Evolutionary conservation across 805 yeast genomes (phyloP), one percentile per base, ranked within the genome.

Genomic region (Jamesozyma lodderae): DNA sequence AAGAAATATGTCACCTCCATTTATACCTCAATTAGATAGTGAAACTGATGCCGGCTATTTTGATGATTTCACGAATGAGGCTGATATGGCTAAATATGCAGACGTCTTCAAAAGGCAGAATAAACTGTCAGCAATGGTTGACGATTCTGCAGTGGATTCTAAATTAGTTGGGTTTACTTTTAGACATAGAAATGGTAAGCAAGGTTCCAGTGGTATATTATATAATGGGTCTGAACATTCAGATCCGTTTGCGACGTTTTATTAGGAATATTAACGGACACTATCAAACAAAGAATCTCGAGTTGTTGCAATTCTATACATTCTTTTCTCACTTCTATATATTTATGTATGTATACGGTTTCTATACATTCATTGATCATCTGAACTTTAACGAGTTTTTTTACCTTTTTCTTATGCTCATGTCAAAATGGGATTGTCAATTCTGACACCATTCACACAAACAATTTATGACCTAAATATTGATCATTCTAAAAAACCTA

Each of bases 31-130:
- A 52, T 70, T 92, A 46, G 97, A 92, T 57, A 84, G 87, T 43
- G 99, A 92, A 53, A 92, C 87, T 45, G 99, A 92, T 64, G 97
- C 97, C 0, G 99, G 99, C 1, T 92, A 92, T 64, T 92, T 92
- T 58, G 99, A 92, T 63, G 98, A 92, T 61, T 92, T 92, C 60
- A 85, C 85, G 42, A 92, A 87, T 60, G 97, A 90, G 59, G 87
- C 83, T 33, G 95, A 90, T 59, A 87, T 92, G 97, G 92, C 90
- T 44, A 88, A 92, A 60, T 92, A 92, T 66, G 90, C 92, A 53
- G 98, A 92, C 53, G 98, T 92, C 11, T 79, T 92, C 69, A 94
- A 90, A 46, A 82, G 95, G 64, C 86, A 86, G 52, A 96, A 88
- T 58, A 77, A 71, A 45, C 63, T 88, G 55, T 81, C 92, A 24